A percentile compares a stretch with the other conserved stretches of the same genome.
phyloP scores from a whole-genome alignment of 495 filamentous ascomycete species.

The Xylaria curta region DNA sequence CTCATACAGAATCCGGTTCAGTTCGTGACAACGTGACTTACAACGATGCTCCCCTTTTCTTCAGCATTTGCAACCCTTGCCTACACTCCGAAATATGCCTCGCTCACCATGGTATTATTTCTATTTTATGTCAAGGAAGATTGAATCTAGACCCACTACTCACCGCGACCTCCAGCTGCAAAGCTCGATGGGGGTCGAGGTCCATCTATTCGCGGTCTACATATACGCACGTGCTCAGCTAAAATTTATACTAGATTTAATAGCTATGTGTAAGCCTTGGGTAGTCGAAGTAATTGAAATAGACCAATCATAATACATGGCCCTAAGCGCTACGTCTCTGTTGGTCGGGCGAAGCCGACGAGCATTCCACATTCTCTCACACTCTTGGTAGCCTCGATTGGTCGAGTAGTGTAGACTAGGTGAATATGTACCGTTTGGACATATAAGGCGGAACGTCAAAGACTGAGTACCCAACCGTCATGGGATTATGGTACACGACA shows the following conservation, averaged over 20 bases:
- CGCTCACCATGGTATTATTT: constrained; percentile 51
- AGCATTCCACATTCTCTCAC: background rate
- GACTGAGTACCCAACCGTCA: too few species aligned
- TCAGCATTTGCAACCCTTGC: constrained; percentile 32
- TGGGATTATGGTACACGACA: too few species aligned
- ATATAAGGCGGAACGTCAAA: too few species aligned
- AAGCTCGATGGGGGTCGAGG: constrained; percentile 48
- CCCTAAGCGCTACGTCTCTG: background rate
- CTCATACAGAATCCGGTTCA: background rate
- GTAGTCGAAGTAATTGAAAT: background rate
- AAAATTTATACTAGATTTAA: background rate
- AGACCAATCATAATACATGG: background rate
- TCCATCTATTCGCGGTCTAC: constrained; percentile 55
- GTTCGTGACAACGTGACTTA: constrained; percentile 2
- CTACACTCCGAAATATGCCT: constrained; percentile 51
- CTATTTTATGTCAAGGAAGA: constrained; percentile 57
- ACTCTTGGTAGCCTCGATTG: background rate
- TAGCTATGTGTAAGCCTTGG: background rate
- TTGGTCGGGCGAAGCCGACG: background rate
- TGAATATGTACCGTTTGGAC: too few species aligned
- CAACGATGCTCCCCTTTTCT: constrained; percentile 1
- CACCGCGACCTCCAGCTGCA: constrained; percentile 45
- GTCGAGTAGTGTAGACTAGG: background rate
- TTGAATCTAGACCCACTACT: constrained; percentile 54
- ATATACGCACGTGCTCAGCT: constrained; percentile 27